phyloP scores from a whole-genome alignment of 2,329 filamentous ascomycete species.

The Neurospora sp. region DNA sequence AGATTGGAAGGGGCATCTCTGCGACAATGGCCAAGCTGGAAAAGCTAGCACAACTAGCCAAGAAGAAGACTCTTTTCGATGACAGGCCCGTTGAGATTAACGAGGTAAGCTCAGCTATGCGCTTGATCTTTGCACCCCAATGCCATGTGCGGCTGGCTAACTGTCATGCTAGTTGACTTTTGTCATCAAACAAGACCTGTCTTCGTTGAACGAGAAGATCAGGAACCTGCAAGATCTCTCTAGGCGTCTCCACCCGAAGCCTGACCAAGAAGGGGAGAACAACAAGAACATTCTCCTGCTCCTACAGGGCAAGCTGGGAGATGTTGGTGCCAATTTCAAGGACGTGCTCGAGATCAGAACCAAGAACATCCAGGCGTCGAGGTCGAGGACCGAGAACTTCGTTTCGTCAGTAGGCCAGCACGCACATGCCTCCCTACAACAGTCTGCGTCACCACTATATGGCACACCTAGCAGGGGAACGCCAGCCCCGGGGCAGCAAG shows the following conservation, averaged over 20 bases:
- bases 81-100: slow-evolving; percentile 95
- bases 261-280: slow-evolving; percentile 83
- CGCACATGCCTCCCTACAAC: slow-evolving; percentile 55
- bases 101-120: slow-evolving; percentile 64
- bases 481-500: slow-evolving; percentile 51
- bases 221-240: slow-evolving; percentile 70
- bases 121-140: slow-evolving; percentile 31
- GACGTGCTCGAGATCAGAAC: slow-evolving; percentile 92
- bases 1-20: slow-evolving; percentile 85
- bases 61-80: slow-evolving; percentile 92
- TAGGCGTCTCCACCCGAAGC: slow-evolving; percentile 62
- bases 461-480: slow-evolving; percentile 61
- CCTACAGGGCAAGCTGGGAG: slow-evolving; percentile 81
- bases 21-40: slow-evolving; percentile 92
- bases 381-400: slow-evolving; percentile 91
- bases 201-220: slow-evolving; percentile 75
- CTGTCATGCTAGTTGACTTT: slow-evolving; percentile 52
- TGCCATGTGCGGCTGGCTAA: slow-evolving; percentile 3
- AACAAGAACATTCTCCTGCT: slow-evolving; percentile 95
- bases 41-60: slow-evolving; percentile 88
- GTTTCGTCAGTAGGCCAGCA: slow-evolving; percentile 81
- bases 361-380: slow-evolving; percentile 93
- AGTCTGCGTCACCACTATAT: slow-evolving; percentile 80
- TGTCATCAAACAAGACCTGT: slow-evolving; percentile 95
- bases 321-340: slow-evolving; percentile 93